phyloP scores from a whole-genome alignment of 805 yeast species.

The Candida dendrica region DNA sequence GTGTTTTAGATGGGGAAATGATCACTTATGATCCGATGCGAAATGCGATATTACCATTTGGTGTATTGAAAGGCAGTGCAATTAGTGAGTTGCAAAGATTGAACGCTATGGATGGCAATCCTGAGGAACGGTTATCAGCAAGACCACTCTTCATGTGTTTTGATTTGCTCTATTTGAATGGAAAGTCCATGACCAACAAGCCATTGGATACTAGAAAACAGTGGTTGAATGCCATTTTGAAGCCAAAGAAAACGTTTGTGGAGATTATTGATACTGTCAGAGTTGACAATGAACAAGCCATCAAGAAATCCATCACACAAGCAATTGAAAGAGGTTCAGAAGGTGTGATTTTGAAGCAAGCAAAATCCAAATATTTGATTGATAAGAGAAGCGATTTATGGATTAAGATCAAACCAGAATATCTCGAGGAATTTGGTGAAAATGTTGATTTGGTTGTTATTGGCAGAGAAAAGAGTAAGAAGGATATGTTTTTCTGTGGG shows the following conservation, averaged over 20 bases:
- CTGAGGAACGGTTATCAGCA: slow-evolving; percentile 26
- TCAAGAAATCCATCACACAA: slow-evolving; percentile 45
- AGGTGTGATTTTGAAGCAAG: slow-evolving; percentile 74
- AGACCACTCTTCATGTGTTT: slow-evolving; percentile 59
- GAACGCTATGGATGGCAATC: slow-evolving; percentile 24
- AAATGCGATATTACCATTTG: slow-evolving; percentile 64
- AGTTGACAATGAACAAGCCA: slow-evolving; percentile 42
- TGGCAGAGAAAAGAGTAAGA: slow-evolving; percentile 70
- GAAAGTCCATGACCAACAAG: slow-evolving; percentile 44
- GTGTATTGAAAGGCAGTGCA: slow-evolving; percentile 69
- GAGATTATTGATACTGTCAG: slow-evolving; percentile 37
- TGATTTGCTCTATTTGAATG: slow-evolving; percentile 71
- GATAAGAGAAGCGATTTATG: slow-evolving; percentile 62
- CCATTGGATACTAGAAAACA: slow-evolving; percentile 52
- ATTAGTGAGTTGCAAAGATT: slow-evolving; percentile 40
- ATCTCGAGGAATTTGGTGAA: slow-evolving; percentile 79
- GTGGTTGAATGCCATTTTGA: slow-evolving; percentile 38
- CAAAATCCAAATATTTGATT: slow-evolving; percentile 47
- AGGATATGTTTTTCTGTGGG: slow-evolving; percentile 69
- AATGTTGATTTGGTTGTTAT: slow-evolving; percentile 73
- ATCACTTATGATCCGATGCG: slow-evolving; percentile 69
- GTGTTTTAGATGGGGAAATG: slow-evolving; percentile 84
- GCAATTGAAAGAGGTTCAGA: slow-evolving; percentile 65
- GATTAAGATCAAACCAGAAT: slow-evolving; percentile 90
- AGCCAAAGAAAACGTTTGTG: slow-evolving; percentile 31